Conservation (phyloP, 768 basidiomycete species). For the Tephrocybe sp. region DNA sequence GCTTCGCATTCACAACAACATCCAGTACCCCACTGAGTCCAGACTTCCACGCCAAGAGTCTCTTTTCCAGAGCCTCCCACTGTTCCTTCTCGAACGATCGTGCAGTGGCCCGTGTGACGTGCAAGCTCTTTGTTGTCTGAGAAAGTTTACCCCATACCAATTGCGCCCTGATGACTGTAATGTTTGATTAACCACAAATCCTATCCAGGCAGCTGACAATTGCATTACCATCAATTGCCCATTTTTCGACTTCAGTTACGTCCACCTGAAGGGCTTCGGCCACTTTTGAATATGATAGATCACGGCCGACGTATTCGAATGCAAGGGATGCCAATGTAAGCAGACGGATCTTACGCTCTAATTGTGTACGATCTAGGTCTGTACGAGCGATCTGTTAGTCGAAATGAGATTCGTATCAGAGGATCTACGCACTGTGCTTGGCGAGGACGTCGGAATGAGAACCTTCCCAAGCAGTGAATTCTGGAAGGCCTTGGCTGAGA, state of each 20-base stretch:
- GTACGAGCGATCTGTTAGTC: background rate
- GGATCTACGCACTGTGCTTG: conserved; percentile 51
- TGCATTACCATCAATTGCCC: conserved; percentile 78
- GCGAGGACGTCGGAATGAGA: conserved; percentile 47
- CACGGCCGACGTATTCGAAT: conserved; percentile 72
- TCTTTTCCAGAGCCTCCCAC: conserved; percentile 76
- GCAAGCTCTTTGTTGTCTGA: conserved; percentile 71
- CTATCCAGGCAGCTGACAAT: background rate
- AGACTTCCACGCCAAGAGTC: conserved; percentile 74
- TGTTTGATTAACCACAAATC: conserved; percentile 4
- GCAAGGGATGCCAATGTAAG: conserved; percentile 74
- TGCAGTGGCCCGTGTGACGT: conserved; percentile 69
- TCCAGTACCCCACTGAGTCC: conserved; percentile 69
- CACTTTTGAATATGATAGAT: conserved; percentile 69
- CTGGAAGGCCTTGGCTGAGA: conserved; percentile 57
- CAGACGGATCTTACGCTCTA: conserved; percentile 79
- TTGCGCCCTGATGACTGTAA: conserved; percentile 73
- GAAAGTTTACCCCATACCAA: conserved; percentile 82
- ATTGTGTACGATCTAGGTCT: conserved; percentile 57
- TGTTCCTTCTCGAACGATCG: conserved; percentile 75
- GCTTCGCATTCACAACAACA: conserved; percentile 59
- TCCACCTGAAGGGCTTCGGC: conserved; percentile 66
- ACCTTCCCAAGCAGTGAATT: conserved; percentile 60
- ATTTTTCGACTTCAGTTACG: conserved; percentile 69
- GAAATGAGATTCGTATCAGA: background rate